Evolutionary conservation across 257 asterid genomes (phyloP), one percentile per base, ranked within the genome.

Genomic region (Fraxinus excelsior): DNA sequence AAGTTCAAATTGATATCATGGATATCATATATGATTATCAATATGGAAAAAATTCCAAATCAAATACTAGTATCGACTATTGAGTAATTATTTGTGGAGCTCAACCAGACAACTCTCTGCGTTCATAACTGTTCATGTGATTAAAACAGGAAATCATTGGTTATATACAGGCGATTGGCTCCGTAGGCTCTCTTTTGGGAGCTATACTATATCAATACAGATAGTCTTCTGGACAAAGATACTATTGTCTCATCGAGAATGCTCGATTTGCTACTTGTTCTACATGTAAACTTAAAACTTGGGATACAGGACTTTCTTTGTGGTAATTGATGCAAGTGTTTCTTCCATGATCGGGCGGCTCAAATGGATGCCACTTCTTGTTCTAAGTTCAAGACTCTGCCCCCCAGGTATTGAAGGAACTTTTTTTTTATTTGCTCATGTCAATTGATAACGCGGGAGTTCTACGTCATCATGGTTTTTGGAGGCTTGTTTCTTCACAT

Each of bases 311-410:
- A 94, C 67, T 78, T 75, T 94, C 81, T 86, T 90, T 10, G 91
- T 90, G 79, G 97, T 92, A 74, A 80, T 92, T 37, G 98, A 94
- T 82, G 84, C 96, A n/a, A 87, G 96, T 16, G 93, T 94, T 58
- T 77, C 93, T 78, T 91, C 88, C 69, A 71, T 94, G 91, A 90
- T 92, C 4, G 93, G 93, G 13, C 88, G 97, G 13, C 86, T 94
- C 31, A 92, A 92, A 72, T 94, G 98, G 98, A 94, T 94, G 98
- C 98, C 98, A 2, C 98, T 92, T 71, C 97, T 92, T 29, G 97
- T 94, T 62, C 87, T 94, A 34, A 94, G 93, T 80, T 85, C 97
- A 18, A 92, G 86, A 88, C 85, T 94, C 13, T 94, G 98, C 78
- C 98, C 98, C 40, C 82, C 92, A 10, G 98, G 98, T 70, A 91